Conservation (phyloP, 441 rosid species). For the Gossypium davidsonii region DNA sequence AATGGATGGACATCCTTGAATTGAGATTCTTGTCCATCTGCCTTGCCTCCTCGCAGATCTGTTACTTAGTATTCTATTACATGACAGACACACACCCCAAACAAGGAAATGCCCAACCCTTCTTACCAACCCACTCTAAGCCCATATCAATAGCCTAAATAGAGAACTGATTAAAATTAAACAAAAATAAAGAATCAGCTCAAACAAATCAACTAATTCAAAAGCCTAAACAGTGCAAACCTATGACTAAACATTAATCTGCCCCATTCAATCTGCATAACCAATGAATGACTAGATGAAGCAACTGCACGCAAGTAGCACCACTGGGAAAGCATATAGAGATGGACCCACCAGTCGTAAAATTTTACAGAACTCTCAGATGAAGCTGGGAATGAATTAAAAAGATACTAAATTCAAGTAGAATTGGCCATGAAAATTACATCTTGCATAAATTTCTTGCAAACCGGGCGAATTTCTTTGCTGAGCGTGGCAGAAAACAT, state of each 20-base stretch:
- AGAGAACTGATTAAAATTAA: background rate
- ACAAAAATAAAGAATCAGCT: background rate
- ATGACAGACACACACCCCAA: slow-evolving; percentile 9
- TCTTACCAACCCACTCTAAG: slow-evolving; percentile 1
- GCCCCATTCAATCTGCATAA: slow-evolving; percentile 16
- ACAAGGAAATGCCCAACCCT: slow-evolving; percentile 12
- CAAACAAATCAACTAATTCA: slow-evolving; percentile 3
- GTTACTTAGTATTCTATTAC: slow-evolving; percentile 16
- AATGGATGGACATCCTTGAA: slow-evolving; percentile 44
- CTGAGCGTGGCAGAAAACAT: slow-evolving; percentile 99
- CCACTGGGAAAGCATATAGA: slow-evolving; percentile 13
- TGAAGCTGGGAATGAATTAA: slow-evolving; percentile 41
- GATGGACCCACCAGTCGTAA: slow-evolving; percentile 24
- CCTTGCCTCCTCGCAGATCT: slow-evolving; percentile 42
- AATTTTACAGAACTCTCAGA: slow-evolving; percentile 24
- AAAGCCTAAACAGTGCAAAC: background rate
- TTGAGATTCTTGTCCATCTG: slow-evolving; percentile 45
- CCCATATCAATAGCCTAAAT: background rate
- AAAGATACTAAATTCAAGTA: slow-evolving; percentile 49
- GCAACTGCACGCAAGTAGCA: slow-evolving; percentile 17
- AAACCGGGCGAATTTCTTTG: slow-evolving; percentile 98
- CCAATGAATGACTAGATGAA: slow-evolving; percentile 12
- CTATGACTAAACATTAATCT: slow-evolving; percentile 2
- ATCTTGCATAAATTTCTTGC: slow-evolving; percentile 99
- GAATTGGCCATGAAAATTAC: slow-evolving; percentile 71